Conservation (phyloP, 2,329 filamentous ascomycete genomes). For the Drechslerella dactyloides region DNA sequence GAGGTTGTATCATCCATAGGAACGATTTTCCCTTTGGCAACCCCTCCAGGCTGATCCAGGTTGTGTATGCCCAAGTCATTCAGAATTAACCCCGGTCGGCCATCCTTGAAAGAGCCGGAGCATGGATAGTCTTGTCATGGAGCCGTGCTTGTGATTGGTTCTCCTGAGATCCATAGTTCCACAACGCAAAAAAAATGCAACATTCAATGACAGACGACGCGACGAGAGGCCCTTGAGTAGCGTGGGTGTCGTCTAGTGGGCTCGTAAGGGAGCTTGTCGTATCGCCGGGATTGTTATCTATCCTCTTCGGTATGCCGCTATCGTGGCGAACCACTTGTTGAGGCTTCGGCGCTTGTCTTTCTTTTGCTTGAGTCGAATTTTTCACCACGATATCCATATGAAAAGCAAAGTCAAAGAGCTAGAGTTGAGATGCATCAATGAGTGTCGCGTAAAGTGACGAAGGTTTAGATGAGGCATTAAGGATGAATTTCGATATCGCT, state of each 20-base stretch:
- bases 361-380: neutral
- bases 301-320: too few relatives aligned
- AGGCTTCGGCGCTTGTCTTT: too few relatives aligned
- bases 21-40: neutral
- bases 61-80: neutral
- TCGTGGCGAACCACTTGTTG: too few relatives aligned
- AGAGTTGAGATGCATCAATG: neutral
- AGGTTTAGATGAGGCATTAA: too few relatives aligned
- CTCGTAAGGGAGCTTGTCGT: neutral
- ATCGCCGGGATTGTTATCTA: neutral
- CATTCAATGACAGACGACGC: neutral
- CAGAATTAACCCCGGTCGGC: neutral
- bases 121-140: neutral
- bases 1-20: too few relatives aligned
- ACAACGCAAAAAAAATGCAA: conserved; percentile 7
- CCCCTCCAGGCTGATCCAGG: neutral
- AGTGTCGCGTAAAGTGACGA: too few relatives aligned
- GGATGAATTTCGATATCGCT: neutral
- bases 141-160: conserved; percentile 4
- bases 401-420: neutral
- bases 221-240: neutral
- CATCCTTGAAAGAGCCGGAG: neutral
- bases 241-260: neutral
- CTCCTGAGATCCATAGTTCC: neutral
- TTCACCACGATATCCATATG: neutral